Base-by-base conservation (phyloP, 2,329 filamentous ascomycete species). In the Lithohypha guttulata region DNA sequence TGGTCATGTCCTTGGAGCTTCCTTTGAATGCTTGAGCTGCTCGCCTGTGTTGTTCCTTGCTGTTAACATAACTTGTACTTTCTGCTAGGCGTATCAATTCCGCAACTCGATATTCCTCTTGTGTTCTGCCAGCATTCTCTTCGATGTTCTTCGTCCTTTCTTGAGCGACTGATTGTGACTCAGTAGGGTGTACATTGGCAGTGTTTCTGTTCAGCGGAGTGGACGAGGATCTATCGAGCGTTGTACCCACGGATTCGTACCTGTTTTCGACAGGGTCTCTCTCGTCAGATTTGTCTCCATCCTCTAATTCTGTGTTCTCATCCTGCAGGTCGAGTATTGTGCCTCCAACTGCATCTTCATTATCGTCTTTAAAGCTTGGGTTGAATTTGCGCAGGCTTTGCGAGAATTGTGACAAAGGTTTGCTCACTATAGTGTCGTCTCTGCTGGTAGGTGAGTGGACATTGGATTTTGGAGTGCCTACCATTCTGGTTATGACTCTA, bases 401-500 rank as follows among this genome's bases (percentile, higher is more conserved):
- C 42, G 44, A 46, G 39, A 51, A 48, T 30, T 43, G 17, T 32
- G 43, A 41, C 47, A 50, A 20, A 35, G 42, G 25, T 40, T 39
- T 22, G 7, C 18, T 18, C 20, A 14, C 23, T 9, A n/a, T n/a
- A 10, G n/a, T 29, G 19, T 38, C 17, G n/a, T 31, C n/a, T 5
- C 27, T 28, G 17, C 25, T 34, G 27, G 34, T 17, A 36, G 38
- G 20, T 25, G 21, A n/a, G n/a, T 13, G 11, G n/a, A 39, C 22
- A 34, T 31, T 22, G 17, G 3, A 2, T 20, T 32, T 21, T 27
- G 42, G 48, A 34, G 66, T 71, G 1, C 80, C 79, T 48, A 85
- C 69, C 21, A 76, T 69, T 14, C 77, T 78, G 0, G 74, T 79
- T 4, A 77, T 69, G 0, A 78, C 84, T 31, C 69, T 71, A 45